Evolutionary conservation across 148 eudicot species (phyloP), one percentile per base, ranked within the genome.

Genomic region (Vaccinium corymbosum): DNA sequence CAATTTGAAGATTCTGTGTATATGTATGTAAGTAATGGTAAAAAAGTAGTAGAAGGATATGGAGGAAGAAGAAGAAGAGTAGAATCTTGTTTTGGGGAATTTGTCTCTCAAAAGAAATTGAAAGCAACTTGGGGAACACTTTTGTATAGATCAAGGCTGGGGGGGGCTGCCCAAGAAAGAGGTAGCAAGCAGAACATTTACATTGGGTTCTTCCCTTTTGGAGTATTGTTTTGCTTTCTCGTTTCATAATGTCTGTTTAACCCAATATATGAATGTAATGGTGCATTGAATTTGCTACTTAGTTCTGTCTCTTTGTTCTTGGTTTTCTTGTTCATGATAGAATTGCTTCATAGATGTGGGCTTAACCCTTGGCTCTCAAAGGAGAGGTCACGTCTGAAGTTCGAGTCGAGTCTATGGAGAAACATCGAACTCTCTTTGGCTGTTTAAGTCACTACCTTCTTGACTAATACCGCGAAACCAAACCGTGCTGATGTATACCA

Each of bases 81-180:
- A 72, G 73, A 16, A 81, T 62, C 75, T 81, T 22, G 49, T 46
- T 66, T 64, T 27, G 29, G 70, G 83, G 57, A 81, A 42, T 81
- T 35, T 80, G 38, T 35, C 53, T 19, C 9, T 27, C 27, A 27
- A 9, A 25, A 20, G 32, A n/a, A 49, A 49, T 25, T 27, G 81
- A 42, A 78, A 55, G 46, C 7, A 15, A 78, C 19, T 78, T 61
- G 71, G 83, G 83, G 57, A 62, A 42, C n/a, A 9, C 32, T 62
- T 81, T 81, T 64, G 83, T 81, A 64, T 56, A 81, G 42, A 15
- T 7, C 19, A 61, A 46, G 74, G 49, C 72, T 46, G 17, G 73
- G 56, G 56, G 7, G 42, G 64, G 3, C 52, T 81, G 75, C 83
- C 73, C 0, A 62, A 29, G 48, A 50, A 50, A 80, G 42, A 27